Evolutionary conservation across 768 basidiomycete genomes (phyloP), one percentile per base, ranked within the genome.

Genomic region (Cubamyces lactineus): DNA sequence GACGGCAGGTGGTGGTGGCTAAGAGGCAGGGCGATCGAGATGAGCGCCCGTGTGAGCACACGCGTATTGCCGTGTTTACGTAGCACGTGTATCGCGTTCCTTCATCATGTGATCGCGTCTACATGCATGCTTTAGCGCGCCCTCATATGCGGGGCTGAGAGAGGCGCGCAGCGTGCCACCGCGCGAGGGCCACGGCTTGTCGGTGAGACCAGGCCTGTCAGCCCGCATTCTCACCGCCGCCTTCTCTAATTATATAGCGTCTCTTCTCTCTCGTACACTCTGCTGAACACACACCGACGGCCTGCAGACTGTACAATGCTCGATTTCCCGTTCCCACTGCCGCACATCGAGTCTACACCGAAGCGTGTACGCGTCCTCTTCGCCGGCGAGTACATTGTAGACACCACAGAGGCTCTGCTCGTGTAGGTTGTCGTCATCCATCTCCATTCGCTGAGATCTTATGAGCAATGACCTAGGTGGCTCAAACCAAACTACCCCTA

Each of bases 321-420:
- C 61, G 39, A 16, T 13, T 55, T 71, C 3, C 76, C 77, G 6
- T 80, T 80, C 66, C 67, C 74, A n/a, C 65, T 77, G 6, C 79
- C 81, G 4, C 75, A 80, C 66, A 72, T 84, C 34, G 85, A 88
- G 69, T 69, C 78, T 46, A 75, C 76, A 6, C 69, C 67, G 16
- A 86, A 79, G 67, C 81, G 85, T 13, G 75, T 88, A 17, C 78
- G 86, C 60, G 85, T 81, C 9, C 71, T 86, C 40, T 83, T 84
- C 49, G 76, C 71, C 5, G 84, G 84, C 1, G 70, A 78, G 51
- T 81, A 79, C 54, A 68, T 88, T 45, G 76, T 87, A 47, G 86
- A 88, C 66, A 84, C 83, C 0, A 74, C 59, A n/a, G 75, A 81
- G 11, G 79, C 86, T 17, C 86, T 83, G 66, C 76, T 86, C 21